Evolutionary conservation across 2,329 filamentous ascomycete genomes (phyloP).

Genomic region (Colletotrichum sp.): DNA sequence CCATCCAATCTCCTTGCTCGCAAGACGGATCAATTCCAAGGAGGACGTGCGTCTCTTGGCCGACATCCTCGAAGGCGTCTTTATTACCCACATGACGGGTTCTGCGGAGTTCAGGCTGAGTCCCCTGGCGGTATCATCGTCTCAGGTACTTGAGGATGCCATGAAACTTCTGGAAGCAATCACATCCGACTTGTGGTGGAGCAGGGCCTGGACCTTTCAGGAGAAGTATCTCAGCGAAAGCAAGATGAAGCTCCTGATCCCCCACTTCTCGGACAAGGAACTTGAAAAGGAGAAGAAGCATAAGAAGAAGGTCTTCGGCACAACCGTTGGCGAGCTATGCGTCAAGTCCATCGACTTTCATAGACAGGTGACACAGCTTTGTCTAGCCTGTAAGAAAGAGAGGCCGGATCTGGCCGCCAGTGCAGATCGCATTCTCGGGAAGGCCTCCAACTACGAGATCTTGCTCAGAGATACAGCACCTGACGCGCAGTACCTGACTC

Average conservation of each 20-base stretch:
- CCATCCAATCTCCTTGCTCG: not conserved
- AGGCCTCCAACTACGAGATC: not conserved
- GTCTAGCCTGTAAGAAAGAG: not conserved
- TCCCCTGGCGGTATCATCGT: not conserved
- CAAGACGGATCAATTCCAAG: not conserved
- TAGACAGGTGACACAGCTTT: not conserved
- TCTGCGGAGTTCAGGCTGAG: not conserved
- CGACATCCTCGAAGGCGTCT: not conserved
- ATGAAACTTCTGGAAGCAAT: not conserved
- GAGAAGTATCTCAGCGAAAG: not conserved
- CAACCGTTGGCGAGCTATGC: not conserved
- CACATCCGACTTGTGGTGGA: not conserved
- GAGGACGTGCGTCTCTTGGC: not conserved
- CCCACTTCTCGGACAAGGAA: not conserved
- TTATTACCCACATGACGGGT: not conserved
- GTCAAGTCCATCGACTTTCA: not conserved
- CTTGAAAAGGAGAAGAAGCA: not conserved
- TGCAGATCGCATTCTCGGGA: not conserved
- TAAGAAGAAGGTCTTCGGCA: not conserved
- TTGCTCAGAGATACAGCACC: not conserved
- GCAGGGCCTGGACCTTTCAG: not conserved
- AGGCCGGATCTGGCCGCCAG: not conserved
- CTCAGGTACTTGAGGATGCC: accelerated
- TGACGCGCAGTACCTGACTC: not conserved
- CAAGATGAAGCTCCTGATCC: not conserved